Evolutionary conservation across 345 rosid species (phyloP).

Genomic region (Eucalyptus decipiens): DNA sequence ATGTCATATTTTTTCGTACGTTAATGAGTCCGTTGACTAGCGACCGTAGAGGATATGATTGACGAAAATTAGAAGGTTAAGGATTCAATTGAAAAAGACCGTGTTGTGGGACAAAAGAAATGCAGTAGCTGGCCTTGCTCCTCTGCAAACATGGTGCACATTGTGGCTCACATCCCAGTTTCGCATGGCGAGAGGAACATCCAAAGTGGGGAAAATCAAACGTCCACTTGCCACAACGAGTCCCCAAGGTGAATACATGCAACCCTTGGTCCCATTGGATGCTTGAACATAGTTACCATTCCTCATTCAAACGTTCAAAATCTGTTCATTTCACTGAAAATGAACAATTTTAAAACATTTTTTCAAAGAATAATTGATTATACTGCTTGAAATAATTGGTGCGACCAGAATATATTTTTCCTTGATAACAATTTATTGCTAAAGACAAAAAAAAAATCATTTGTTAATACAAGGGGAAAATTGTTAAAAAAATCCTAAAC

Average conservation of each 20-base stretch:
- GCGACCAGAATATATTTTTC: neutral
- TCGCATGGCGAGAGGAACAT: neutral
- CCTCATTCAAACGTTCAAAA: neutral
- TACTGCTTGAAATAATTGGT: fast-evolving
- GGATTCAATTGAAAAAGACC: neutral
- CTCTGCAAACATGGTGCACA: neutral
- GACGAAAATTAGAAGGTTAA: neutral
- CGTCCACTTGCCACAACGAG: neutral
- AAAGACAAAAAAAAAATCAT: neutral
- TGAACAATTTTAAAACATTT: neutral
- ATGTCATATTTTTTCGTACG: neutral
- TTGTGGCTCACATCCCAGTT: neutral
- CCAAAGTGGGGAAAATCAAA: neutral
- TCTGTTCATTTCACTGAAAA: neutral
- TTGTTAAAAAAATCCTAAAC: too few species aligned
- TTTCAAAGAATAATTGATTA: neutral
- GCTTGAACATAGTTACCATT: neutral
- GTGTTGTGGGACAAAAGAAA: neutral
- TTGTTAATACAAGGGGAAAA: neutral
- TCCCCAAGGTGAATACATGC: neutral
- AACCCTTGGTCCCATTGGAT: neutral
- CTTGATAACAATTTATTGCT: too few species aligned
- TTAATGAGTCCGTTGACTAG: too few species aligned
- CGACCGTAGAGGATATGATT: neutral
- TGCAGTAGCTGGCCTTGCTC: neutral